A percentile compares a stretch with the other conserved stretches of the same genome.
Evolutionary conservation across 106 monocot genomes (phyloP).

Genomic region (Acorus calamus): DNA sequence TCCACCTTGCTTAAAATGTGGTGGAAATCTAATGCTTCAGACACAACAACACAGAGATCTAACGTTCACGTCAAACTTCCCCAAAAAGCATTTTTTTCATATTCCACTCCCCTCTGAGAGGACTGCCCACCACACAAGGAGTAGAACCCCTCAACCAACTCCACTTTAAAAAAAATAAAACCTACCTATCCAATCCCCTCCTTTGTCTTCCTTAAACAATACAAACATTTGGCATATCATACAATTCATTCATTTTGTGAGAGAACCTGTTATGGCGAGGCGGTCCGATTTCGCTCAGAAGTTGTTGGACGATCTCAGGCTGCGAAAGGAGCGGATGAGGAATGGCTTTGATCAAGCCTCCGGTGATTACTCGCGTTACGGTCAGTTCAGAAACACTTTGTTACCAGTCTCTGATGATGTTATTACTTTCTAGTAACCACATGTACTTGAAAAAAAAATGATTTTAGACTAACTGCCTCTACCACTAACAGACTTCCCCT

Average conservation of each 20-base stretch:
- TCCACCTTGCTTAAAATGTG: slow-evolving; percentile 16
- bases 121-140: slow-evolving; percentile 2
- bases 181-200: neutral
- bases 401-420: too few species aligned
- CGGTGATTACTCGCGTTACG: neutral
- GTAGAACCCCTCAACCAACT: slow-evolving; percentile 7
- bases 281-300: slow-evolving; percentile 25
- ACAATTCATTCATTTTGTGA: neutral
- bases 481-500: too few species aligned
- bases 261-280: slow-evolving; percentile 12
- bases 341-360: neutral
- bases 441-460: too few species aligned
- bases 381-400: too few species aligned
- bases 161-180: neutral
- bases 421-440: too few species aligned
- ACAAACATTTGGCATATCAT: neutral
- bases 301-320: slow-evolving; percentile 21
- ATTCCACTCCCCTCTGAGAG: neutral
- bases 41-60: slow-evolving; percentile 8
- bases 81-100: slow-evolving; percentile 1
- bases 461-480: too few species aligned
- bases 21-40: slow-evolving; percentile 7
- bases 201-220: too few species aligned
- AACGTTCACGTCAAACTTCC: slow-evolving; percentile 31
- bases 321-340: slow-evolving; percentile 20